Evolutionary conservation across 352 stramenopile genomes (phyloP).

Genomic region (Lagenidium giganteum): DNA sequence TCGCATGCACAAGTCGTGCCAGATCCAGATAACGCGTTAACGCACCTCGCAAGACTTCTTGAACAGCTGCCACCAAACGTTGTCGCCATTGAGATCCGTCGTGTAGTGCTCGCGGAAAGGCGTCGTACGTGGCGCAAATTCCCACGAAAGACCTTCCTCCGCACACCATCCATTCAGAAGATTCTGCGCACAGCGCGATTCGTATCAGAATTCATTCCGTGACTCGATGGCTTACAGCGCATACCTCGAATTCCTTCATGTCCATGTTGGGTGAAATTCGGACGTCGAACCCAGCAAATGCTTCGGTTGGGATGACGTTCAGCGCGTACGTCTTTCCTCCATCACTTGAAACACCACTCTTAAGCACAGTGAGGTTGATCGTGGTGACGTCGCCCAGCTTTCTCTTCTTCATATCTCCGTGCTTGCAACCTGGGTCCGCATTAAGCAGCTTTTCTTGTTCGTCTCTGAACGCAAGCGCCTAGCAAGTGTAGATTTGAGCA

Average conservation of each 20-base stretch:
- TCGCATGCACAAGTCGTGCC: not conserved
- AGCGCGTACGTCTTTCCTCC: constrained; percentile 85
- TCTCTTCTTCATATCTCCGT: constrained; percentile 89
- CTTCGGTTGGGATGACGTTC: constrained; percentile 93
- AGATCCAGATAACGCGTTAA: too few relatives aligned
- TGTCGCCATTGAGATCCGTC: constrained; percentile 46
- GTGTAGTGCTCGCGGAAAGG: constrained; percentile 54
- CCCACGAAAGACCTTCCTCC: constrained; percentile 84
- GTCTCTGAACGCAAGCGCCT: constrained; percentile 82
- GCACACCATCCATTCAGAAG: constrained; percentile 90
- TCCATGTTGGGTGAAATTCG: constrained; percentile 89
- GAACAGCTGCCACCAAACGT: constrained; percentile 60
- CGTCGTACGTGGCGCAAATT: constrained; percentile 38
- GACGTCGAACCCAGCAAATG: constrained; percentile 92
- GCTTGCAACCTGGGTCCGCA: constrained; percentile 76
- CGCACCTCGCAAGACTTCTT: constrained; percentile 34
- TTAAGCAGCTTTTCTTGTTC: constrained; percentile 85
- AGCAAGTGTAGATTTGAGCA: not conserved
- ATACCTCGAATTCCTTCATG: constrained; percentile 71
- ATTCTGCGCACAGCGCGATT: constrained; percentile 18
- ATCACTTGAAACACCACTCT: constrained; percentile 84
- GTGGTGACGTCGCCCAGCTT: constrained; percentile 95
- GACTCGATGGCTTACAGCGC: not conserved
- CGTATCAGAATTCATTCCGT: not conserved
- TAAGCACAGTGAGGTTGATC: constrained; percentile 92